Percentiles rank a stretch among this genome's conserved stretches.
Evolutionary conservation across 768 basidiomycete genomes (phyloP).

Genomic region (Xerocomellus intermedius): DNA sequence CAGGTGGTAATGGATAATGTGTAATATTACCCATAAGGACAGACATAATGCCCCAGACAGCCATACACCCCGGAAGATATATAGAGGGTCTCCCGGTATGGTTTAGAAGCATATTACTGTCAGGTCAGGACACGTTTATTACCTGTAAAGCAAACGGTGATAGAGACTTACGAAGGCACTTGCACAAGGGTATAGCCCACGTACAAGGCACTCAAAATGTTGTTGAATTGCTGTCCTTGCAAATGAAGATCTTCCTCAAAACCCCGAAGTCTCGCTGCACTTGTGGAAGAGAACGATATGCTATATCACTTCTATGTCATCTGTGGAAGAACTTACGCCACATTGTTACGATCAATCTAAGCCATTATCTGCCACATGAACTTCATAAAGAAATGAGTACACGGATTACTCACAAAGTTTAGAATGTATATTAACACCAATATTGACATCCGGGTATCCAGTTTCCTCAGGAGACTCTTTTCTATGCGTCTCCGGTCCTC

Average conservation of each 20-base stretch:
- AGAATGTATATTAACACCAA: slow-evolving; percentile 35
- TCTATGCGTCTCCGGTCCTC: slow-evolving; percentile 38
- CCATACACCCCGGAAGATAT: slow-evolving; percentile 67
- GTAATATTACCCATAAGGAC: slow-evolving; percentile 45
- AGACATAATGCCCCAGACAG: slow-evolving; percentile 66
- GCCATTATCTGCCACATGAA: neutral
- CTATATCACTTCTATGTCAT: neutral
- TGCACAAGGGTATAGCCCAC: slow-evolving; percentile 79
- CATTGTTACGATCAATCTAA: slow-evolving; percentile 73
- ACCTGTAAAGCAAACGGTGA: neutral
- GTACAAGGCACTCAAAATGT: slow-evolving; percentile 65
- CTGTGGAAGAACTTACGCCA: slow-evolving; percentile 42
- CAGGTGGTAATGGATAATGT: neutral
- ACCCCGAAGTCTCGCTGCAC: slow-evolving; percentile 70
- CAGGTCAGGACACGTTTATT: neutral
- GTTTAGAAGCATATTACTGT: slow-evolving; percentile 70
- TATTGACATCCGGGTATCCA: slow-evolving; percentile 37
- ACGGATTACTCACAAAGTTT: slow-evolving; percentile 31
- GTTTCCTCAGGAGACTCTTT: slow-evolving; percentile 39
- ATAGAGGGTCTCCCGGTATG: slow-evolving; percentile 65
- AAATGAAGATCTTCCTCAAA: slow-evolving; percentile 68
- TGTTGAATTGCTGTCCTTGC: slow-evolving; percentile 60
- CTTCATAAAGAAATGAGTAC: neutral
- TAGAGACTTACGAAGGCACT: slow-evolving; percentile 59
- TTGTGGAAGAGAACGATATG: slow-evolving; percentile 23